These are phyloP conservation scores for Ustilago shanxiensis DNA, from an alignment of 1,284 basidiomycete species.

Conservation along the genomic window DNA sequence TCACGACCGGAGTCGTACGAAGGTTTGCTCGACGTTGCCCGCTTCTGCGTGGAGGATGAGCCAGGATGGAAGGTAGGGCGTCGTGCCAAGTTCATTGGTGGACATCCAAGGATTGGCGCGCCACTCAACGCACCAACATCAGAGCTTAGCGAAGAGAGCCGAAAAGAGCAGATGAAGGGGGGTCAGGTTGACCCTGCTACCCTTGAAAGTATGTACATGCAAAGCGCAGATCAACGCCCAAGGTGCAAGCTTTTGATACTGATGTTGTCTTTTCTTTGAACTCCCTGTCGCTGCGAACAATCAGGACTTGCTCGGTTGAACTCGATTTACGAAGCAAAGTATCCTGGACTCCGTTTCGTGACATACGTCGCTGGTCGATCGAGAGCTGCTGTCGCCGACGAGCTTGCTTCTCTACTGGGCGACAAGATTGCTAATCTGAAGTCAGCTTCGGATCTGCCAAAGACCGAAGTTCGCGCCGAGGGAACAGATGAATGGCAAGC, in stretches of 20 bases:
- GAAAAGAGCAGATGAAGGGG: conserved; percentile 57
- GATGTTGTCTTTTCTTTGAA: neutral
- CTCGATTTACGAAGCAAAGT: conserved; percentile 62
- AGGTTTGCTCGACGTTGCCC: conserved; percentile 66
- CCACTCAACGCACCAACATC: conserved; percentile 45
- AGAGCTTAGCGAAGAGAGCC: conserved; percentile 53
- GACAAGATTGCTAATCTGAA: conserved; percentile 29
- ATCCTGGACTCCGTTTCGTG: conserved; percentile 65
- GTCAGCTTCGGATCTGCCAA: conserved; percentile 36
- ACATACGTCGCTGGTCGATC: conserved; percentile 65
- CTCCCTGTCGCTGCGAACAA: neutral
- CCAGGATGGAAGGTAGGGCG: conserved; percentile 61
- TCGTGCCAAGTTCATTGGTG: conserved; percentile 52
- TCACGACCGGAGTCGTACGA: conserved; percentile 65
- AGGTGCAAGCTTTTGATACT: neutral
- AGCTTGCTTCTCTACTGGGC: conserved; percentile 53
- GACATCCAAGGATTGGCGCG: conserved; percentile 61
- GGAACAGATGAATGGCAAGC: conserved; percentile 54
- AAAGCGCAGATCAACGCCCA: neutral
- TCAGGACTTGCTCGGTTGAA: conserved; percentile 59
- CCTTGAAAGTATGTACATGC: conserved; percentile 40
- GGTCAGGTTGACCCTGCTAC: conserved; percentile 55
- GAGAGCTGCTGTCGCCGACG: conserved; percentile 73
- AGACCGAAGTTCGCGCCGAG: conserved; percentile 20
- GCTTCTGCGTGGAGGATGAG: conserved; percentile 68